phyloP scores from a whole-genome alignment of 371 early-diverging fungal species.

The Mortierella sp. region DNA sequence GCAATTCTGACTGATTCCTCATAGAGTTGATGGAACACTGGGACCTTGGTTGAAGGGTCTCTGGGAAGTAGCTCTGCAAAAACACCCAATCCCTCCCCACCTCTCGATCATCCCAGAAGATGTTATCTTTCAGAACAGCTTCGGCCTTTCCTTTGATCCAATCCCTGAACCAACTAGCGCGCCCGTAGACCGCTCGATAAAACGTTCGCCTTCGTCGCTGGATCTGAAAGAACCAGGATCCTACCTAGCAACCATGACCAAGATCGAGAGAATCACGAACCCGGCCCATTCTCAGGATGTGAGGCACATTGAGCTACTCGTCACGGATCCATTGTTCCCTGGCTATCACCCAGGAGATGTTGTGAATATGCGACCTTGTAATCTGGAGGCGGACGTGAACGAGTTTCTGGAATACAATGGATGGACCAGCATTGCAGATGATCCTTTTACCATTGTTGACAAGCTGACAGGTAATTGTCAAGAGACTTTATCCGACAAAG shows the following conservation, averaged over 20 bases:
- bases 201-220: conserved; percentile 49
- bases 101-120: conserved; percentile 66
- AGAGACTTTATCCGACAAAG: neutral
- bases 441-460: conserved; percentile 60
- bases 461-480: conserved; percentile 51
- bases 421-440: conserved; percentile 79
- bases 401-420: conserved; percentile 73
- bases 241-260: conserved; percentile 55
- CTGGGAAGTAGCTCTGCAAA: conserved; percentile 71
- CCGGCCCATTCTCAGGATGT: conserved; percentile 92
- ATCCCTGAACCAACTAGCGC: conserved; percentile 24
- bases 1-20: neutral
- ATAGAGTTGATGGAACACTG: conserved; percentile 83
- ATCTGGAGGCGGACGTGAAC: conserved; percentile 73
- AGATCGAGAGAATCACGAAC: conserved; percentile 78
- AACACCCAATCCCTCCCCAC: conserved; percentile 69
- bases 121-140: conserved; percentile 56
- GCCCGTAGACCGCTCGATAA: conserved; percentile 54
- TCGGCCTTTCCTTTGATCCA: conserved; percentile 26
- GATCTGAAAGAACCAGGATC: conserved; percentile 23
- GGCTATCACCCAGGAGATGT: conserved; percentile 89
- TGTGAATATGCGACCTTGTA: conserved; percentile 79
- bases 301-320: conserved; percentile 68
- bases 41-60: conserved; percentile 85
- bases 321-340: conserved; percentile 31